Base-by-base conservation (phyloP, 2,329 filamentous ascomycete genomes). In the Fusarium mundagurra region DNA sequence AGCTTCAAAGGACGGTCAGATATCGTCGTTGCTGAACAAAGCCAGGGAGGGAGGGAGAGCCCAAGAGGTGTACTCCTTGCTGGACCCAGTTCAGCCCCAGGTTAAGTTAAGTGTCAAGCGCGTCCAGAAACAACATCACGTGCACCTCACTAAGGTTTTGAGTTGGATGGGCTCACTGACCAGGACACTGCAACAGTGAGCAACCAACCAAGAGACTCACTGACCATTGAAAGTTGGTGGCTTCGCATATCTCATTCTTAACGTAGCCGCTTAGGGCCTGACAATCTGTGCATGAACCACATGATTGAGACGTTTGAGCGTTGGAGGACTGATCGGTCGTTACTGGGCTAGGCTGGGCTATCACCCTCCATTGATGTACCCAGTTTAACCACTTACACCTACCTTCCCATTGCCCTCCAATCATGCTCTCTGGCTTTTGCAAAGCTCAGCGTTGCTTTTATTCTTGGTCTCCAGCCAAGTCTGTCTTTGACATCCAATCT, bases 81-180 rank as follows among this genome's bases (percentile, higher is more conserved):
- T 60, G 29, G 50, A 66, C 51, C 64, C 60, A 59, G 64, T 41
- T 45, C 58, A 59, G 64, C 44, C 47, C 59, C 38, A 57, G 33
- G 57, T 59, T 58, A 57, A 45, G 54, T 34, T 47, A 33, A 58
- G 55, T 34, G 60, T 44, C 44, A 63, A 44, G 51, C 50, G 43
- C 38, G 55, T 36, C 27, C 43, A 57, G 31, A 47, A 61, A 34
- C 50, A 33, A 60, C 41, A 71, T 77, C 75, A 77, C 75, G 75
- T 77, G 75, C 72, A 48, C 17, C 44, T 33, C 22, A n/a, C 48
- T 14, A 29, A 67, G 33, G 41, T 41, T 53, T 59, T 41, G 27
- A 44, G 45, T 59, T 41, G 27, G 27, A 53, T 48, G 22, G 54
- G 53, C 43, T 70, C 66, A 48, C 51, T 70, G 59, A 63, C 54